Conservation (phyloP, 2,329 filamentous ascomycete genomes). For the Aureobasidium mangrovei region DNA sequence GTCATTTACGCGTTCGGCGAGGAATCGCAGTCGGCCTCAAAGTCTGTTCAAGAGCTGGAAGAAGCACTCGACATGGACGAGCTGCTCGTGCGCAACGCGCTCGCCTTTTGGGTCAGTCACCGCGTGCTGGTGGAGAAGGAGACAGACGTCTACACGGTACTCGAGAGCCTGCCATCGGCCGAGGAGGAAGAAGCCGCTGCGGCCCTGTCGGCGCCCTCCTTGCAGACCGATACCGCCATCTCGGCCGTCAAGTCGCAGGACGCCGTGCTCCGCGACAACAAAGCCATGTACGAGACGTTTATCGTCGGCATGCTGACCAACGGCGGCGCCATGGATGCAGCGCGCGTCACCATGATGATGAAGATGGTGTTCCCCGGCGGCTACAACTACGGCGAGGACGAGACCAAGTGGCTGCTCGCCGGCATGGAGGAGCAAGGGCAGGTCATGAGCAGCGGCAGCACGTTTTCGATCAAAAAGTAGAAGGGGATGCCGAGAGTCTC, state of each 20-base stretch:
- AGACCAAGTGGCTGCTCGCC: conserved; percentile 69
- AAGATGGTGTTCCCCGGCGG: conserved; percentile 83
- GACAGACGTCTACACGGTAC: conserved; percentile 52
- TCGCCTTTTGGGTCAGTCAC: conserved; percentile 64
- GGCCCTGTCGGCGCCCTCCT: conserved; percentile 26
- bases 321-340: conserved; percentile 71
- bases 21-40: conserved; percentile 22
- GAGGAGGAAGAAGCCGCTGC: conserved; percentile 20
- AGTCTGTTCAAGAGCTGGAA: conserved; percentile 38
- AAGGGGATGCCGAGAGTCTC: neutral
- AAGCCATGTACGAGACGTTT: conserved; percentile 78
- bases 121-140: conserved; percentile 52
- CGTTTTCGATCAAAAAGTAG: conserved; percentile 23
- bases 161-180: conserved; percentile 50
- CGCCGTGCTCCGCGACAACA: conserved; percentile 57
- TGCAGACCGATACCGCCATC: conserved; percentile 33
- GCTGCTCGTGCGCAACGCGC: conserved; percentile 56
- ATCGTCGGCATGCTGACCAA: conserved; percentile 94
- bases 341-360: conserved; percentile 86
- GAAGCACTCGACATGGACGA: conserved; percentile 61
- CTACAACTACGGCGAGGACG: conserved; percentile 83
- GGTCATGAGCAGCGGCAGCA: conserved; percentile 40
- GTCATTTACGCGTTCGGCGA: conserved; percentile 69
- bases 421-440: conserved; percentile 67
- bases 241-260: conserved; percentile 44